These are phyloP conservation scores for Exophiala aquamarina DNA, from an alignment of 2,329 filamentous ascomycete species.

Conservation along the genomic window DNA sequence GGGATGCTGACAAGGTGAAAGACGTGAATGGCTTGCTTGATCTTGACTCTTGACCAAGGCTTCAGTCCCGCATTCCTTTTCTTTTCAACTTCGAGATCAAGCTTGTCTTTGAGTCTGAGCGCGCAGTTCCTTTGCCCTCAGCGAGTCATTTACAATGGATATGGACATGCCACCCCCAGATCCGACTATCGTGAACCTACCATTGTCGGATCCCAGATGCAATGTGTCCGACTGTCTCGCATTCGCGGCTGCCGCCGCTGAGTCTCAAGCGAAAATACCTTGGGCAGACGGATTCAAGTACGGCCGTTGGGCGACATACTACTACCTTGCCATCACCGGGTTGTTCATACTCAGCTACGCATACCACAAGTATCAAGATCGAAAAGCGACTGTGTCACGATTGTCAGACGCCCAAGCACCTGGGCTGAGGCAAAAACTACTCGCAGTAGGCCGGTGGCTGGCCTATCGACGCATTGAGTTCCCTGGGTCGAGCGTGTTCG, in stretches of 20 bases:
- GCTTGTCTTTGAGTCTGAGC: too few relatives aligned
- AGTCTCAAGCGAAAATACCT: slow-evolving; percentile 8
- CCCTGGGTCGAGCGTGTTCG: slow-evolving; percentile 7
- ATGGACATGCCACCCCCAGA: too few relatives aligned
- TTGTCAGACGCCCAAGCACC: neutral
- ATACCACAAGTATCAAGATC: neutral
- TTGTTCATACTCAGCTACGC: slow-evolving; percentile 9
- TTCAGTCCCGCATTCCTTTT: too few relatives aligned
- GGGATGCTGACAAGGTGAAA: too few relatives aligned
- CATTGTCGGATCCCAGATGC: slow-evolving; percentile 10
- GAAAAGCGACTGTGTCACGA: neutral
- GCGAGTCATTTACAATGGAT: too few relatives aligned
- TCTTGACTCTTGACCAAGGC: too few relatives aligned
- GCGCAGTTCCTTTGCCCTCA: too few relatives aligned
- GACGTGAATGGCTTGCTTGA: too few relatives aligned
- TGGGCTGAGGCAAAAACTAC: neutral
- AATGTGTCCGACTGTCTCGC: slow-evolving; percentile 10
- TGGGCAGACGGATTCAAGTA: slow-evolving; percentile 14
- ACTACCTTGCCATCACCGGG: slow-evolving; percentile 10
- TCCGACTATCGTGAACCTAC: slow-evolving; percentile 1
- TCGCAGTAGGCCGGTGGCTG: slow-evolving; percentile 6
- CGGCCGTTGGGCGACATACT: slow-evolving; percentile 16
- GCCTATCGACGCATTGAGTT: slow-evolving; percentile 10
- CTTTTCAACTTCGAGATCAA: too few relatives aligned
- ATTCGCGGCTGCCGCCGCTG: slow-evolving; percentile 11